phyloP scores from a whole-genome alignment of 176 grass and related monocot genomes.

The Raddia guianensis region DNA sequence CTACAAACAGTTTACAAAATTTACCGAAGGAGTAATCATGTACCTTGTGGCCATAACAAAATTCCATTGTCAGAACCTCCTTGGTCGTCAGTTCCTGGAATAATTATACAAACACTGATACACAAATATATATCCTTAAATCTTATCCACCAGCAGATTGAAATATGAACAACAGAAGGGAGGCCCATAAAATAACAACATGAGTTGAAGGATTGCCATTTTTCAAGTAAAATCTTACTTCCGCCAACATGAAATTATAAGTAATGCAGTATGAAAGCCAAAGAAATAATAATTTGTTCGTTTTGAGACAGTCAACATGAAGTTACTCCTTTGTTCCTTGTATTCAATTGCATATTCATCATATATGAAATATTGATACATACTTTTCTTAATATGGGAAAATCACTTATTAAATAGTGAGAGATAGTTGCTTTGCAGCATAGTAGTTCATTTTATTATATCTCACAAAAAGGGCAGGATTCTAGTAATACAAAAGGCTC shows the following conservation, averaged over 20 bases:
- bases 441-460: background rate
- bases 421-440: background rate
- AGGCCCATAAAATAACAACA: conserved; percentile 11
- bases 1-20: conserved; percentile 1
- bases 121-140: conserved; percentile 14
- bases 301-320: background rate
- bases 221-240: conserved; percentile 1
- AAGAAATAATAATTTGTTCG: conserved; percentile 4
- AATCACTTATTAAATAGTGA: background rate
- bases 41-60: conserved; percentile 93
- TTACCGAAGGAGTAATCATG: conserved; percentile 3
- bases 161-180: conserved; percentile 4
- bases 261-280: background rate
- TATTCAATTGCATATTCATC: background rate
- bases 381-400: background rate
- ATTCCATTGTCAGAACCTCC: conserved; percentile 94
- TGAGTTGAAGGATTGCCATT: background rate
- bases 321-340: background rate
- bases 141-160: conserved; percentile 17
- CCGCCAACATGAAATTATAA: background rate
- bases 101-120: conserved; percentile 41
- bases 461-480: background rate
- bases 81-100: conserved; percentile 82
- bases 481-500: background rate
- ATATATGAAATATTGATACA: background rate